Evolutionary conservation across 2,329 filamentous ascomycete genomes (phyloP), one percentile per base, ranked within the genome.

Genomic region (Trichoderma pleuroti): DNA sequence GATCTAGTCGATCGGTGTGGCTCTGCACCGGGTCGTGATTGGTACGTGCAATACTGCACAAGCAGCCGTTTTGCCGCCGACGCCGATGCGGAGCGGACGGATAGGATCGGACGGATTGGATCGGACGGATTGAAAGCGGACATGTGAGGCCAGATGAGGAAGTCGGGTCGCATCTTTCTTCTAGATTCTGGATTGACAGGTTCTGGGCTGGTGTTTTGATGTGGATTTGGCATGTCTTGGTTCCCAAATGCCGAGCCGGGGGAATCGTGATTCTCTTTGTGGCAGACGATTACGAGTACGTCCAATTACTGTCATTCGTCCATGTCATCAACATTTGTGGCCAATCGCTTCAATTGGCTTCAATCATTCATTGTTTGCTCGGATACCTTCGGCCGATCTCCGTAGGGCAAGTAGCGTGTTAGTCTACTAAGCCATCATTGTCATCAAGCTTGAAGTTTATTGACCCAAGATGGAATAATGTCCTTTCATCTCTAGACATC

Each of bases 361-460:
- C 16, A n/a, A n/a, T 42, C 39, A 42, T 52, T 2, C 46, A 52
- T 52, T 52, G 46, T 56, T 56, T 5, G 12, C 21, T 64, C 42
- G 62, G 62, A 24, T 65, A 54, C 12, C 30, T n/a, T 65, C 62
- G 62, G 46, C 30, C 52, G 62, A 65, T 65, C 46, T 54, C 46
- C 21, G n/a, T 52, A 49, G 42, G 42, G 42, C 42, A 49, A 49
- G 42, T 49, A 32, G 39, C 26, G 18, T 34, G 16, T 52, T 52
- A 7, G 30, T 34, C 42, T 64, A 21, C n/a, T n/a, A n/a, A n/a
- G n/a, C 9, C 18, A 39, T 42, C 36, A 42, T 18, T 16, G 60
- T 9, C 11, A 30, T 42, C 2, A n/a, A 10, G 12, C 12, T 11
- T 63, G 60, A 63, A n/a, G 46, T 21, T 52, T 52, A 21, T 52